A percentile compares a stretch with the other conserved stretches of the same genome.
Conservation (phyloP, 805 yeast species). For the Blastobotrys terrestris region DNA sequence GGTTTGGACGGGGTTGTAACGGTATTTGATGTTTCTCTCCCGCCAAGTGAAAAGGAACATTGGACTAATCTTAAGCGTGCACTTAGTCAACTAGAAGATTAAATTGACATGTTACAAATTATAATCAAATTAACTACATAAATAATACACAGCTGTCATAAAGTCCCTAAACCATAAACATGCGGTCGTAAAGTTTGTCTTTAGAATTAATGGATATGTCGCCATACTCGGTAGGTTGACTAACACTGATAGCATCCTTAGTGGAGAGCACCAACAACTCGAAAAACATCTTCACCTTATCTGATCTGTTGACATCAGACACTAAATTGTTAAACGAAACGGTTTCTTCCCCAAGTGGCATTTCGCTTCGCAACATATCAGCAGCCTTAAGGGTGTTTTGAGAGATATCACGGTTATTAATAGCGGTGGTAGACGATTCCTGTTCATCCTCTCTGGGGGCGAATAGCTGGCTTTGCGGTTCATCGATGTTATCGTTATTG, state of each 20-base stretch:
- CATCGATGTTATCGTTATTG: slow-evolving; percentile 13
- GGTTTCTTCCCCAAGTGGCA: slow-evolving; percentile 15
- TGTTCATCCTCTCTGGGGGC: slow-evolving; percentile 1
- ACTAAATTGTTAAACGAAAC: slow-evolving; percentile 32
- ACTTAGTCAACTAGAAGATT: slow-evolving; percentile 2
- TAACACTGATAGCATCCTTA: slow-evolving; percentile 56
- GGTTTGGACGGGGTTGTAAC: slow-evolving; percentile 30
- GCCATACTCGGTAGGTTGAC: slow-evolving; percentile 57
- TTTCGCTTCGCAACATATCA: slow-evolving; percentile 25
- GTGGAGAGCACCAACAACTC: slow-evolving; percentile 80
- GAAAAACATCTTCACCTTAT: slow-evolving; percentile 71
- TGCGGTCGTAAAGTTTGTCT: slow-evolving; percentile 32
- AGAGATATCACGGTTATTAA: slow-evolving; percentile 25
- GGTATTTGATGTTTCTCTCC: slow-evolving; percentile 24
- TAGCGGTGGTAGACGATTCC: not conserved
- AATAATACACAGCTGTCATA: not conserved
- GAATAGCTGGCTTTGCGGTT: slow-evolving; percentile 6
- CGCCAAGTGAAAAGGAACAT: slow-evolving; percentile 11
- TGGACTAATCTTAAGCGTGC: slow-evolving; percentile 11
- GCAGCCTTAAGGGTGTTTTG: slow-evolving; percentile 53
- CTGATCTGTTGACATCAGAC: slow-evolving; percentile 35
- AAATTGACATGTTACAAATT: not conserved
- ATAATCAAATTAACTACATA: not conserved
- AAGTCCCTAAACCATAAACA: not conserved
- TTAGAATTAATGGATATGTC: slow-evolving; percentile 48